Conservation (phyloP, 2,329 filamentous ascomycete genomes). For the Thermothelomyces thermophilus region DNA sequence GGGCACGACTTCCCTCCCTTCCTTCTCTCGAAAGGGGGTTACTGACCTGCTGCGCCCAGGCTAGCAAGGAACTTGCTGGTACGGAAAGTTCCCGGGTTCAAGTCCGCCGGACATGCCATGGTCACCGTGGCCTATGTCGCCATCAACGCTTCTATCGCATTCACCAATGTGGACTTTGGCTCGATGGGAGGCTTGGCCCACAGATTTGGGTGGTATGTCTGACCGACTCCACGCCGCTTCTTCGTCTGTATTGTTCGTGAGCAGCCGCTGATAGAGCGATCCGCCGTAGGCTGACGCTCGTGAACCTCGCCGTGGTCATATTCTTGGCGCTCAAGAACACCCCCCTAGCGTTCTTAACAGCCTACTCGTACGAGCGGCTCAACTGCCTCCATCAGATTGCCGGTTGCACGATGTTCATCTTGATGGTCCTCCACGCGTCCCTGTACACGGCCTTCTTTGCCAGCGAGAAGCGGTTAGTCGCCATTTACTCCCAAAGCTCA, state of each 20-base stretch:
- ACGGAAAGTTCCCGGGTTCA: slow-evolving; percentile 29
- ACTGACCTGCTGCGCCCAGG: slow-evolving; percentile 16
- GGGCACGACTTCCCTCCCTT: background rate
- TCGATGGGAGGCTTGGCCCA: slow-evolving; percentile 22
- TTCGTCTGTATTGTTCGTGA: background rate
- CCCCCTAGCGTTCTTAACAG: slow-evolving; percentile 45
- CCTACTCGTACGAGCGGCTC: slow-evolving; percentile 52
- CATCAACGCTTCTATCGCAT: slow-evolving; percentile 27
- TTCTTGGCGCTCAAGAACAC: slow-evolving; percentile 54
- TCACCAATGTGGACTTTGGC: slow-evolving; percentile 27
- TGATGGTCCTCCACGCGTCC: slow-evolving; percentile 40
- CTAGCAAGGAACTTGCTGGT: slow-evolving; percentile 28
- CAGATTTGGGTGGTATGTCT: slow-evolving; percentile 32
- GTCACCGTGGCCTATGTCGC: slow-evolving; percentile 28
- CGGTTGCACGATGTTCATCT: slow-evolving; percentile 43
- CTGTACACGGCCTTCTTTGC: slow-evolving; percentile 39
- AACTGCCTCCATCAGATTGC: slow-evolving; percentile 51
- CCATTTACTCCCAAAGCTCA: slow-evolving; percentile 30
- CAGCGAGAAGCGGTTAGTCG: slow-evolving; percentile 21
- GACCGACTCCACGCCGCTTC: background rate
- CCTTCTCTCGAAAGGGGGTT: background rate
- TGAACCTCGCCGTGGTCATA: slow-evolving; percentile 46
- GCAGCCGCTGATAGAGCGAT: background rate
- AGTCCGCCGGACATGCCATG: slow-evolving; percentile 31
- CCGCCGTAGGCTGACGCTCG: slow-evolving; percentile 25